Conservation (phyloP, 208 protist genomes). For the Wallacemonas rigidus region DNA sequence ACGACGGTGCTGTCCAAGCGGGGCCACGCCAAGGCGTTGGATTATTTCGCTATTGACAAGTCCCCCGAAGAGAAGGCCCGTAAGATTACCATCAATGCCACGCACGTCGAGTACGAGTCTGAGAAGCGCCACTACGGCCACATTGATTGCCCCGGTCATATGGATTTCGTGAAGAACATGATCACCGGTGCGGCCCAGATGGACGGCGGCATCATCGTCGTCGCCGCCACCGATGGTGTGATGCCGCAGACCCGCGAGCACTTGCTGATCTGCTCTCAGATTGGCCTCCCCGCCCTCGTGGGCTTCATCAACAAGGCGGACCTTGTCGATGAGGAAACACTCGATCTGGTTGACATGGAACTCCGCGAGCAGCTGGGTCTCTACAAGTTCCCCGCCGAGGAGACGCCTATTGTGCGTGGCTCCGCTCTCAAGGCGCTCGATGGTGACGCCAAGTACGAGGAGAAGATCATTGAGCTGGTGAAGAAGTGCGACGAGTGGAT, state of each 20-base stretch:
- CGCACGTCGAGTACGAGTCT: constrained; percentile 99
- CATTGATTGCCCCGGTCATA: constrained; percentile 99
- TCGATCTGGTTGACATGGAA: constrained; percentile 98
- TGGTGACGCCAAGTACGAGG: constrained; percentile 92
- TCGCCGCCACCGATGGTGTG: constrained; percentile 94
- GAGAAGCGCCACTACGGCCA: constrained; percentile 98
- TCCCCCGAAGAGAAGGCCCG: constrained; percentile 98
- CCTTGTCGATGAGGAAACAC: constrained; percentile 92
- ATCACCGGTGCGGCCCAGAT: constrained; percentile 99
- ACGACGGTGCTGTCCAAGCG: constrained; percentile 94
- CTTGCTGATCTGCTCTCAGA: constrained; percentile 97
- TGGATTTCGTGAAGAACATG: constrained; percentile 99
- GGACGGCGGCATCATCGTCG: constrained; percentile 93
- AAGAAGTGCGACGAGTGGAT: constrained; percentile 94
- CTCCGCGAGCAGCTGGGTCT: constrained; percentile 94
- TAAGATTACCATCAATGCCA: constrained; percentile 99
- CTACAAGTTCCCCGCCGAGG: constrained; percentile 94
- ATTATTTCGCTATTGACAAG: constrained; percentile 99
- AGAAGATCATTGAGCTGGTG: constrained; percentile 94
- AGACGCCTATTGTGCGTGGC: constrained; percentile 90
- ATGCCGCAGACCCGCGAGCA: constrained; percentile 99
- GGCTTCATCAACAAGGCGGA: constrained; percentile 99
- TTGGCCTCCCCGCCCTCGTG: constrained; percentile 96
- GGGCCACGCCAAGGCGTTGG: constrained; percentile 77
- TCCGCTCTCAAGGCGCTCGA: constrained; percentile 97